Conservation (phyloP, 352 stramenopile genomes). For the Phytophthora megakarya region DNA sequence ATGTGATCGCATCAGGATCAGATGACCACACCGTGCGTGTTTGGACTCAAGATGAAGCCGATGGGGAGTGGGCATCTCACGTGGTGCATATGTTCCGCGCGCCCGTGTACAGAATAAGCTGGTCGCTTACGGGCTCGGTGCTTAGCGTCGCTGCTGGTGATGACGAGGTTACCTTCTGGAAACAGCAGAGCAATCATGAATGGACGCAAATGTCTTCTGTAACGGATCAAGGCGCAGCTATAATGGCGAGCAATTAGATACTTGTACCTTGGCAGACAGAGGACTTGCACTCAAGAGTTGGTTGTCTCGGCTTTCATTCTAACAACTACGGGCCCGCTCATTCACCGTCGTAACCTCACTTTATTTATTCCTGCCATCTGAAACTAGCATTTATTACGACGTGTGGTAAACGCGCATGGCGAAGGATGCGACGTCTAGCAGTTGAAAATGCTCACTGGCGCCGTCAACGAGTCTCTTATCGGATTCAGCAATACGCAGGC, state of each 20-base stretch:
- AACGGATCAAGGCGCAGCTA: conserved; percentile 62
- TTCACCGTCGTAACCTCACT: conserved; percentile 3
- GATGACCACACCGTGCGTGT: conserved; percentile 84
- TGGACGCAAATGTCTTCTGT: conserved; percentile 81
- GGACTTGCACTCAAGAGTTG: background rate
- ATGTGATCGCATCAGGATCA: conserved; percentile 78
- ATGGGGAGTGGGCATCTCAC: conserved; percentile 64
- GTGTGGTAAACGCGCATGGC: conserved; percentile 81
- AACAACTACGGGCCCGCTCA: conserved; percentile 20
- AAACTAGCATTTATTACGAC: conserved; percentile 17
- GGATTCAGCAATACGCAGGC: conserved; percentile 93
- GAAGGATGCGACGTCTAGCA: conserved; percentile 93
- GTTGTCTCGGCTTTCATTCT: conserved; percentile 1
- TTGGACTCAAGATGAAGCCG: conserved; percentile 76
- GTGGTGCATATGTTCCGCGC: conserved; percentile 72
- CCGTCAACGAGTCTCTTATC: conserved; percentile 97
- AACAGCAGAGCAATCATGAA: conserved; percentile 59
- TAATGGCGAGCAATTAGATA: conserved; percentile 35
- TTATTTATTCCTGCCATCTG: conserved; percentile 30
- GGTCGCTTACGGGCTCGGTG: conserved; percentile 75
- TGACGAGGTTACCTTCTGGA: conserved; percentile 85
- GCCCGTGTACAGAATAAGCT: conserved; percentile 84
- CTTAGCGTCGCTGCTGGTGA: conserved; percentile 70
- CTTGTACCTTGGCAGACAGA: background rate
- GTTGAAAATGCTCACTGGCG: conserved; percentile 96